Conservation (phyloP, 371 early-diverging fungal species). For the Mucor indicus region DNA sequence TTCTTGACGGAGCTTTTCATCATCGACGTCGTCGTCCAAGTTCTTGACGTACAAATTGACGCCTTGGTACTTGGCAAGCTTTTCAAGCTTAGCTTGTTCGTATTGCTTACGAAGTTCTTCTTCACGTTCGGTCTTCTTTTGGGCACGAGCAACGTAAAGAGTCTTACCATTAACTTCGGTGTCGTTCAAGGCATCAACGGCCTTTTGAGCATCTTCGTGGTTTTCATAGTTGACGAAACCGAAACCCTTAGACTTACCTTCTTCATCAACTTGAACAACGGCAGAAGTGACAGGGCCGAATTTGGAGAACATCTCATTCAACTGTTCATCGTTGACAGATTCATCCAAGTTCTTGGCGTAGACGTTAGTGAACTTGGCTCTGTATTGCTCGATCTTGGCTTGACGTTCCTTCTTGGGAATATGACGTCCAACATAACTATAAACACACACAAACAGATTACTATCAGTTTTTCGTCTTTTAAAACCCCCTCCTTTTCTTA, state of each 20-base stretch:
- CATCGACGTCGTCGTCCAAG: slow-evolving; percentile 94
- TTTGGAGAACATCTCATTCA: slow-evolving; percentile 79
- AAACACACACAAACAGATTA: no score
- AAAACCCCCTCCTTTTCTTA: no score
- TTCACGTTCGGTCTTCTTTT: slow-evolving; percentile 98
- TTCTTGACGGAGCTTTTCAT: slow-evolving; percentile 92
- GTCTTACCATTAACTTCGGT: slow-evolving; percentile 84
- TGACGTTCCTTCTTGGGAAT: slow-evolving; percentile 91
- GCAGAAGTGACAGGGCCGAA: slow-evolving; percentile 91
- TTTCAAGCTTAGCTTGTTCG: slow-evolving; percentile 92
- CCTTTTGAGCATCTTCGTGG: slow-evolving; percentile 89
- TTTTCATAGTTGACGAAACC: slow-evolving; percentile 97
- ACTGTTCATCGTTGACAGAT: slow-evolving; percentile 81
- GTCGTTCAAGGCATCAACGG: slow-evolving; percentile 94
- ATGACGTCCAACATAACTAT: slow-evolving; percentile 84
- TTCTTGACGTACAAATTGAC: slow-evolving; percentile 98
- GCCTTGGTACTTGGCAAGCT: slow-evolving; percentile 95
- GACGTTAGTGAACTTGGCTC: slow-evolving; percentile 95
- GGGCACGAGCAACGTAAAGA: slow-evolving; percentile 97
- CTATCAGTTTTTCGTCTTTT: no score
- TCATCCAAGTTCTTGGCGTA: slow-evolving; percentile 97
- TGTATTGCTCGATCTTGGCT: slow-evolving; percentile 89
- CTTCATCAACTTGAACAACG: slow-evolving; percentile 71
- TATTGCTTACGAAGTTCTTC: slow-evolving; percentile 94
- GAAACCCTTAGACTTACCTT: slow-evolving; percentile 88